Conservation (phyloP, 805 yeast species). For the Wickerhamiella australiensis region DNA sequence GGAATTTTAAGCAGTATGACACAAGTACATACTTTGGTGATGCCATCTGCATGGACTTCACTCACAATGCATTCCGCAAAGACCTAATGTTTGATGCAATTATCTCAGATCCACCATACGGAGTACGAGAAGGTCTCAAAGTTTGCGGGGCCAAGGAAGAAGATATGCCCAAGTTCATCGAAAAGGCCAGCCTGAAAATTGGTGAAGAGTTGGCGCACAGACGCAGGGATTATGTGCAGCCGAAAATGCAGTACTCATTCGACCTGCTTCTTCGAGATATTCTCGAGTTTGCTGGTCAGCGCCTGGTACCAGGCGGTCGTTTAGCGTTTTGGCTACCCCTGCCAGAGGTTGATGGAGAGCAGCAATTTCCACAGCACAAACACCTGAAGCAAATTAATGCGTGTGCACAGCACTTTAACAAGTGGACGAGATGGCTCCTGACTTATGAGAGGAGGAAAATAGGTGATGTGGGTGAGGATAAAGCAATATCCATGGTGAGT, state of each 20-base stretch:
- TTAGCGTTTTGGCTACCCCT: conserved; percentile 97
- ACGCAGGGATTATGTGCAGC: conserved; percentile 75
- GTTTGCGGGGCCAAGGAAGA: conserved; percentile 73
- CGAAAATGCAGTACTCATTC: conserved; percentile 80
- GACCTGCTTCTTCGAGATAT: conserved; percentile 69
- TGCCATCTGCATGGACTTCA: conserved; percentile 84
- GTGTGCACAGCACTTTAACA: conserved; percentile 77
- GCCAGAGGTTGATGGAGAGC: conserved; percentile 51
- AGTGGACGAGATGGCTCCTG: conserved; percentile 82
- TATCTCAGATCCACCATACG: conserved; percentile 95
- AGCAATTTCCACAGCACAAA: conserved; percentile 60
- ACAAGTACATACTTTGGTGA: conserved; percentile 52
- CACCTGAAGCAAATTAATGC: conserved; percentile 57
- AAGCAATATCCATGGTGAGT: conserved; percentile 33
- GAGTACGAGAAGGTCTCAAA: conserved; percentile 88
- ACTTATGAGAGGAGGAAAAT: conserved; percentile 55
- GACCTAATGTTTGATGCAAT: conserved; percentile 61
- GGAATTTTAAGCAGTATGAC: conserved; percentile 67
- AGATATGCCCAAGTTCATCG: conserved; percentile 38
- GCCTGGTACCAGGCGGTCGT: conserved; percentile 65
- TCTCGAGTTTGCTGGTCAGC: conserved; percentile 54
- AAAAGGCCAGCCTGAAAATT: conserved; percentile 57
- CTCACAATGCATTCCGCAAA: conserved; percentile 67
- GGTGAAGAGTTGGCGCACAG: conserved; percentile 69
- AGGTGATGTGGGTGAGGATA: conserved; percentile 32